Conservation (phyloP, 1,284 basidiomycete genomes). For the Cryptococcus neoformans region DNA sequence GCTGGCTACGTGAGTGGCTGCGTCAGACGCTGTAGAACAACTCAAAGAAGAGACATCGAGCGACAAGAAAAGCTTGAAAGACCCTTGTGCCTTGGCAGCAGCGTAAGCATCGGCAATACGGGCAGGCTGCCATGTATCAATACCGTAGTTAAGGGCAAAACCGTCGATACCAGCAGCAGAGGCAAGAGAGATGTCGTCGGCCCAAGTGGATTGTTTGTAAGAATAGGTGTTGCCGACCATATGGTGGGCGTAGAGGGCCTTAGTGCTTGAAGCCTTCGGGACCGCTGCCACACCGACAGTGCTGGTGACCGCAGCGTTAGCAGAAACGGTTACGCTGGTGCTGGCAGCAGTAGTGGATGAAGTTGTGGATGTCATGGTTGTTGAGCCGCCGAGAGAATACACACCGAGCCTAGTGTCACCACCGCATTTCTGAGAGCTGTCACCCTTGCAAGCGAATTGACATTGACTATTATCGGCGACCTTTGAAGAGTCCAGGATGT, state of each 20-base stretch:
- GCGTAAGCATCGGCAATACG: slow-evolving; percentile 64
- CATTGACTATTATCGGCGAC: slow-evolving; percentile 11
- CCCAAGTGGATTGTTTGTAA: slow-evolving; percentile 42
- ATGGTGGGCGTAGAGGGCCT: slow-evolving; percentile 44
- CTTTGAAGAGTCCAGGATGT: slow-evolving; percentile 1
- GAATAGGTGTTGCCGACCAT: slow-evolving; percentile 49
- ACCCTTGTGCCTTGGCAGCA: slow-evolving; percentile 41
- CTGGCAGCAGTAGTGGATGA: slow-evolving; percentile 7
- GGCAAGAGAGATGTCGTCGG: slow-evolving; percentile 45
- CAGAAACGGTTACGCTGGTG: not conserved
- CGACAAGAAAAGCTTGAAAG: slow-evolving; percentile 72
- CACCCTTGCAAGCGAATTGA: slow-evolving; percentile 13
- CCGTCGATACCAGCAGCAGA: slow-evolving; percentile 54
- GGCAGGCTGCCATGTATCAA: slow-evolving; percentile 62
- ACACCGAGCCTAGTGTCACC: slow-evolving; percentile 3
- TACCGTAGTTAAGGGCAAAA: slow-evolving; percentile 65
- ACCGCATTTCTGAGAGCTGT: slow-evolving; percentile 15
- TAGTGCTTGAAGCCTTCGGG: slow-evolving; percentile 19
- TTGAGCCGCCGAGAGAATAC: slow-evolving; percentile 1
- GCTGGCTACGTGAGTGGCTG: slow-evolving; percentile 57
- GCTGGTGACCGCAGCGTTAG: slow-evolving; percentile 9
- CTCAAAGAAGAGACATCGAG: slow-evolving; percentile 49
- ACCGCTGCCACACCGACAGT: slow-evolving; percentile 14
- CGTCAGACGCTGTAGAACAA: slow-evolving; percentile 57
- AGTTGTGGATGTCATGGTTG: not conserved